Percentiles rank a stretch among this genome's conserved stretches.
phyloP scores from a whole-genome alignment of 768 basidiomycete species.

The Mycena vulgaris region DNA sequence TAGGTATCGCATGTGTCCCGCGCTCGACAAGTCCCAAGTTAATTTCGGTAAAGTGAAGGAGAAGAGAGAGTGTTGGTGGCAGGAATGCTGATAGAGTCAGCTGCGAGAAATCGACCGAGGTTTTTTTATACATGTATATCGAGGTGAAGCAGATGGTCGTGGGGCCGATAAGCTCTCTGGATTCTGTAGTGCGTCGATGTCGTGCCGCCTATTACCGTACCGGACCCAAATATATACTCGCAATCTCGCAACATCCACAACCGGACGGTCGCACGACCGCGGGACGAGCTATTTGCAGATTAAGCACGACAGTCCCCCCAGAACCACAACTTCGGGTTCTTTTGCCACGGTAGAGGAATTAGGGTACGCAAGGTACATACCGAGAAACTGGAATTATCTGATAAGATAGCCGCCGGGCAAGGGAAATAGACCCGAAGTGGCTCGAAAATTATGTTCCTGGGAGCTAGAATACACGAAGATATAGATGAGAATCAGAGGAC shows the following conservation, averaged over 20 bases:
- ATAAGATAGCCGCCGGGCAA: conserved; percentile 19
- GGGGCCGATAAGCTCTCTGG: background rate
- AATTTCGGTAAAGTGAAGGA: background rate
- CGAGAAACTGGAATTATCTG: conserved; percentile 21
- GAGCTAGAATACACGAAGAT: conserved; percentile 32
- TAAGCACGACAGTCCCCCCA: background rate
- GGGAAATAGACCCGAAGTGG: background rate
- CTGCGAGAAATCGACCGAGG: too few relatives aligned
- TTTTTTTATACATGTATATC: too few relatives aligned
- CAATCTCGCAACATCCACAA: background rate
- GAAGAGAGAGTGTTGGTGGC: too few relatives aligned
- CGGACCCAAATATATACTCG: background rate
- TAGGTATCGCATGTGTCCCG: background rate
- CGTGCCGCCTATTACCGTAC: conserved; percentile 15
- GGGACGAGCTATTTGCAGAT: conserved; percentile 8
- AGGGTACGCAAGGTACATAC: conserved; percentile 26
- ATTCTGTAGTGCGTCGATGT: background rate
- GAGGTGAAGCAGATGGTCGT: too few relatives aligned
- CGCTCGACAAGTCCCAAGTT: background rate
- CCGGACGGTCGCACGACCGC: conserved; percentile 31
- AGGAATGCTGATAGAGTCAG: too few relatives aligned
- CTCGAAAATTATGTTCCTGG: background rate
- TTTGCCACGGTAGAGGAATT: background rate
- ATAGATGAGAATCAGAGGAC: conserved; percentile 15
- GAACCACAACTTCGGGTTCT: background rate